Evolutionary conservation across 2,329 filamentous ascomycete genomes (phyloP).

Genomic region (Botrytis fragariae): DNA sequence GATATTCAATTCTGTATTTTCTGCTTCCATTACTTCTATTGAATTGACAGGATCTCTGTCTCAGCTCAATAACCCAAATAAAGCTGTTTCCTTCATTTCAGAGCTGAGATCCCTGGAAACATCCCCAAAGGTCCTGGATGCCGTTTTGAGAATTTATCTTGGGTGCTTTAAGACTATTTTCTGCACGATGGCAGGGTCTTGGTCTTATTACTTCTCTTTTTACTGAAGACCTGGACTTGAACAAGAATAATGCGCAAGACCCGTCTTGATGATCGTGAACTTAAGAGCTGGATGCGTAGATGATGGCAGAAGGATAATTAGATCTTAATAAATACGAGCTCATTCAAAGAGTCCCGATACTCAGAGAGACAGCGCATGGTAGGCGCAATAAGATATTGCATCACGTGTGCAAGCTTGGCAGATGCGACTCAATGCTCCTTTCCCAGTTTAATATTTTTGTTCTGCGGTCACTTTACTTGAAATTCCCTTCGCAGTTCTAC

Average conservation of each 20-base stretch:
- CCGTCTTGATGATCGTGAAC: neutral
- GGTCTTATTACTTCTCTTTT: neutral
- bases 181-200: neutral
- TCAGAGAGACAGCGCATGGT: too few species aligned
- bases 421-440: too few species aligned
- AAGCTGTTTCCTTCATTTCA: neutral
- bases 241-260: neutral
- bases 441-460: too few species aligned
- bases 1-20: constrained; percentile 40
- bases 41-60: neutral
- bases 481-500: too few species aligned
- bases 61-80: neutral
- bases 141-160: neutral
- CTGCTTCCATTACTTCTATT: neutral
- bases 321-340: too few species aligned
- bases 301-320: too few species aligned
- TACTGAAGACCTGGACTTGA: neutral
- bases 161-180: neutral
- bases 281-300: neutral
- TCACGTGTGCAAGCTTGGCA: too few species aligned
- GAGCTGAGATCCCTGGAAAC: neutral
- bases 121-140: neutral
- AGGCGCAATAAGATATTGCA: too few species aligned
- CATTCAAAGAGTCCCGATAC: too few species aligned
- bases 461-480: too few species aligned